A percentile compares a stretch with the other conserved stretches of the same genome.
Conservation (phyloP, 306 rosid species). For the Begonia loranthoides region DNA sequence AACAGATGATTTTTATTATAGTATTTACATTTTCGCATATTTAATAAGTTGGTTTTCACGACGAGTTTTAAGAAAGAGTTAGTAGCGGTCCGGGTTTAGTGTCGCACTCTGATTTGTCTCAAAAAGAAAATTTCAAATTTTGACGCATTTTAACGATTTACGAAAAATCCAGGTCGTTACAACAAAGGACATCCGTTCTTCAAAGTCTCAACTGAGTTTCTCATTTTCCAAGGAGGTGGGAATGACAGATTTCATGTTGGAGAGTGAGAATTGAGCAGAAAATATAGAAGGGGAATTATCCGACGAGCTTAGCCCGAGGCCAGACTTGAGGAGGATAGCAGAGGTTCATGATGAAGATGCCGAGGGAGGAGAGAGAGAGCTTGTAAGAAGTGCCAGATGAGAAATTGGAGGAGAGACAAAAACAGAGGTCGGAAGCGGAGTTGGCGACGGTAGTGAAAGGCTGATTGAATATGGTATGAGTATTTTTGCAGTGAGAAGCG, state of each 20-base stretch:
- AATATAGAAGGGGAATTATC: slow-evolving; percentile 60
- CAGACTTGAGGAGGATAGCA: slow-evolving; percentile 70
- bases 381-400: slow-evolving; percentile 24
- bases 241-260: slow-evolving; percentile 21
- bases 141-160: too few species aligned
- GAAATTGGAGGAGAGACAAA: slow-evolving; percentile 15
- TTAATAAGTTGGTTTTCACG: too few species aligned
- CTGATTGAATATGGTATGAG: slow-evolving; percentile 51
- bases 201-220: too few species aligned
- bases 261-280: slow-evolving; percentile 40
- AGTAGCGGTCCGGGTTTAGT: too few species aligned
- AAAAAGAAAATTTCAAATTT: too few species aligned
- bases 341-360: slow-evolving; percentile 45
- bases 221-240: slow-evolving; percentile 69
- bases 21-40: too few species aligned
- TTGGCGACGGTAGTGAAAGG: slow-evolving; percentile 37
- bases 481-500: slow-evolving; percentile 44
- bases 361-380: slow-evolving; percentile 52
- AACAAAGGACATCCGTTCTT: too few species aligned
- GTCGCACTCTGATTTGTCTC: too few species aligned
- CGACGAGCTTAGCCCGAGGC: slow-evolving; percentile 72
- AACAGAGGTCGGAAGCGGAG: slow-evolving; percentile 9
- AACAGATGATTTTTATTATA: too few species aligned
- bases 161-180: too few species aligned
- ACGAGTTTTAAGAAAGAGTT: too few species aligned